Evolutionary conservation across 2,329 filamentous ascomycete species (phyloP), one percentile per base, ranked within the genome.

Genomic region (Xylariaceae sp.): DNA sequence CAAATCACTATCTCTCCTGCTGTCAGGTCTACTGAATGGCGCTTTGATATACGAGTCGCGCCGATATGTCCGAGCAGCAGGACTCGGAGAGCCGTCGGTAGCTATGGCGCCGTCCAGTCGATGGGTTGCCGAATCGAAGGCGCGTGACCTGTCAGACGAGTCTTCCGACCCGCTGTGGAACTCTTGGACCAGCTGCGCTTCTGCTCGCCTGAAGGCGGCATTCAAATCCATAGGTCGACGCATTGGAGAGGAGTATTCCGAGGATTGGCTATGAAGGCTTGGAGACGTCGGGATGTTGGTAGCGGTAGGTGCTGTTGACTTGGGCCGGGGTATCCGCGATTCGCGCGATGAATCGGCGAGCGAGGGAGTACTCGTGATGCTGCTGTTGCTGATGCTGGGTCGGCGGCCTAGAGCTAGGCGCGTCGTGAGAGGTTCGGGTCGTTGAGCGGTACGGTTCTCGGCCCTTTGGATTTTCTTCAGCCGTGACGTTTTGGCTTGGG

Each of bases 61-160:
- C 29, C 45, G 39, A 17, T 42, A 44, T 11, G 42, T 36, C 29
- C 53, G 51, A 19, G 53, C 52, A 13, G 53, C 52, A 13, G 51
- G 51, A 44, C 52, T 55, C 36, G 52, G 52, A 13, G 52, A 55
- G 5, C 48, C 52, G 32, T 52, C 45, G 24, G 51, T 50, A 32
- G 41, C 36, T 32, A 23, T 32, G 7, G 23, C 33, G 11, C 44
- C 42, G 21, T 55, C 42, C 28, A 46, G 40, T 32, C 52, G 49
- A 5, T 42, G 45, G 19, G 39, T 51, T 5, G 51, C 52, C 42
- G 52, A 51, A 16, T 46, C 43, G 33, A 54, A 54, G 4, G 52
- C 50, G 11, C 47, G 40, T 19, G 36, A 43, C 11, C 53, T 39
- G 27, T 44, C 44, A 19, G 48, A 36, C 6, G 45, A 50, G 17